These are phyloP conservation scores for Asparagopsis taxiformis DNA, from an alignment of 31 red algal genomes.

Conservation along the genomic window DNA sequence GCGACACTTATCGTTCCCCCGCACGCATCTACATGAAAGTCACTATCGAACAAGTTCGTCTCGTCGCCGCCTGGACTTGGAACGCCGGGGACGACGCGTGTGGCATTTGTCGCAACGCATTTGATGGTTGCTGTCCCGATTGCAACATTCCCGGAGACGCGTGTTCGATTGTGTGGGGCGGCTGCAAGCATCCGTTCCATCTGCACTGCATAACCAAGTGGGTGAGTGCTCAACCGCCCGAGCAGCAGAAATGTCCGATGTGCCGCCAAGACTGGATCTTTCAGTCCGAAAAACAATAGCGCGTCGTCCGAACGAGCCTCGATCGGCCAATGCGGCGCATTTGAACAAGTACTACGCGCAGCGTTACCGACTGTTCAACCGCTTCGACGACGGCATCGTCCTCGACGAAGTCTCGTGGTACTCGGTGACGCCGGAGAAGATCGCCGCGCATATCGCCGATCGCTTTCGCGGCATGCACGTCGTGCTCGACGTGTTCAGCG, in stretches of 20 bases:
- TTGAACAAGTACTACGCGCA: conserved; percentile 79
- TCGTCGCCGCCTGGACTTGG: conserved; percentile 92
- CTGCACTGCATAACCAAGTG: conserved; percentile 92
- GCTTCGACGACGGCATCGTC: conserved; percentile 83
- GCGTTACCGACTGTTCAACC: conserved; percentile 73
- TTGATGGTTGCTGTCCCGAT: conserved; percentile 89
- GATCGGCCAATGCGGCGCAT: conserved; percentile 1
- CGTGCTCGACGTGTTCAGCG: conserved; percentile 75
- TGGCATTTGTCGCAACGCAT: conserved; percentile 82
- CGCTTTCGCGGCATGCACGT: conserved; percentile 52
- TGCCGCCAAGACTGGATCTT: conserved; percentile 65
- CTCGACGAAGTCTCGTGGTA: conserved; percentile 86
- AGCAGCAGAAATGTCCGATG: conserved; percentile 70
- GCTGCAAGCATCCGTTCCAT: conserved; percentile 89
- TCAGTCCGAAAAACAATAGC: conserved; percentile 3
- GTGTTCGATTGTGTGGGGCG: conserved; percentile 81
- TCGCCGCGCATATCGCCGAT: conserved; percentile 83
- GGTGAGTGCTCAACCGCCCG: conserved; percentile 34
- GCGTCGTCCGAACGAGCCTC: background rate
- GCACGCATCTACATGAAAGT: too few relatives aligned
- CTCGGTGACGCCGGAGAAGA: conserved; percentile 95
- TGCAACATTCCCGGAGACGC: conserved; percentile 83
- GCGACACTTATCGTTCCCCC: too few relatives aligned
- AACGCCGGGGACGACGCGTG: conserved; percentile 84
- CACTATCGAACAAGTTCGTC: conserved; percentile 51